phyloP scores from a whole-genome alignment of 2,329 filamentous ascomycete species.

The Lasiodiplodia citricola region DNA sequence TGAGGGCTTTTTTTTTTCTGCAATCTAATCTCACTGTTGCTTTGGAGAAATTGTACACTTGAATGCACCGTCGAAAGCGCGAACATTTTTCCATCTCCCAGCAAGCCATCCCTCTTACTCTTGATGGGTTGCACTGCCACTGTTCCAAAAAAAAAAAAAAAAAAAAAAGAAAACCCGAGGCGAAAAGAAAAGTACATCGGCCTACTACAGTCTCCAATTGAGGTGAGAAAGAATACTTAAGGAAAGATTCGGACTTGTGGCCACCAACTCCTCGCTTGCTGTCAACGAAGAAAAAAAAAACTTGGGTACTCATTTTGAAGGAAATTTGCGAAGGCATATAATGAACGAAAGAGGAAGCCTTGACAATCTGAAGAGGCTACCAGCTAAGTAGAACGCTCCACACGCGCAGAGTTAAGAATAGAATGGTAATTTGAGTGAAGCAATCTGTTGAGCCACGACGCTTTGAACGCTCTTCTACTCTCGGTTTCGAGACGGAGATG shows the following conservation, averaged over 20 bases:
- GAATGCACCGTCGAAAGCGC: conserved; percentile 5
- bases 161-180: not conserved
- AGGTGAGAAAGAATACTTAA: conserved; percentile 5
- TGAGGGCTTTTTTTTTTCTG: conserved; percentile 1
- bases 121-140: not conserved
- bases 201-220: conserved; percentile 7
- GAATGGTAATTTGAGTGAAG: not conserved
- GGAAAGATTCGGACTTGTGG: conserved; percentile 13
- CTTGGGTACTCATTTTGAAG: conserved; percentile 10
- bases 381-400: conserved; percentile 16
- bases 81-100: not conserved
- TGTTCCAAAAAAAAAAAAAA: not conserved
- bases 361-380: conserved; percentile 16
- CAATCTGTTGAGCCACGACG: conserved; percentile 24
- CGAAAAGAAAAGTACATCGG: conserved; percentile 1
- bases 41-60: conserved; percentile 19
- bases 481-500: conserved; percentile 10
- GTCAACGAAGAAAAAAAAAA: conserved; percentile 4
- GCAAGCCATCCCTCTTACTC: not conserved
- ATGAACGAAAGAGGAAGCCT: conserved; percentile 1
- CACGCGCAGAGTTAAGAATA: not conserved
- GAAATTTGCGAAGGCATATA: not conserved
- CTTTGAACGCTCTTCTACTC: not conserved
- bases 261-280: conserved; percentile 23
- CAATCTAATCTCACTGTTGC: conserved; percentile 20